phyloP scores from a whole-genome alignment of 1,284 basidiomycete species.

The Ganoderma lingzhi region DNA sequence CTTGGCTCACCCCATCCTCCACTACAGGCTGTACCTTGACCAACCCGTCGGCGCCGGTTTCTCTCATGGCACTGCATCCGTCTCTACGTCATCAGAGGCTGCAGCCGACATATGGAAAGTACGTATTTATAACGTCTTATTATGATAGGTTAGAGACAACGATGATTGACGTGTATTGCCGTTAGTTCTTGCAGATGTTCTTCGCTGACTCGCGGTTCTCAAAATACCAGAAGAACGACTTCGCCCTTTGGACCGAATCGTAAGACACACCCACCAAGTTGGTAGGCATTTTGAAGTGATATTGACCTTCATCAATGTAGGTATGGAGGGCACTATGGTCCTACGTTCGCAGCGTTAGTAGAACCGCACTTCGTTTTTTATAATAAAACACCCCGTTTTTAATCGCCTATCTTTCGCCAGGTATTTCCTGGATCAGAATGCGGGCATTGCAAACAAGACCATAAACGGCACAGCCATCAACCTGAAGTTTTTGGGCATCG shows the following conservation, averaged over 20 bases:
- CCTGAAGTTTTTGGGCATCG: constrained; percentile 67
- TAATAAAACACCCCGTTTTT: neutral
- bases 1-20: neutral
- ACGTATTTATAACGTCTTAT: constrained; percentile 1
- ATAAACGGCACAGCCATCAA: constrained; percentile 61
- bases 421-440: constrained; percentile 68
- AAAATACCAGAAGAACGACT: constrained; percentile 55
- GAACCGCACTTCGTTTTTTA: constrained; percentile 2
- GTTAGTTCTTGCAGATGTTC: constrained; percentile 70
- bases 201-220: constrained; percentile 64
- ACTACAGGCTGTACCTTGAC: constrained; percentile 56
- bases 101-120: constrained; percentile 65
- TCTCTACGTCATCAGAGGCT: constrained; percentile 60
- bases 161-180: constrained; percentile 6
- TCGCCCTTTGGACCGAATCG: constrained; percentile 73
- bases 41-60: constrained; percentile 73
- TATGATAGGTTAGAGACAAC: neutral
- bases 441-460: constrained; percentile 58
- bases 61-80: constrained; percentile 59
- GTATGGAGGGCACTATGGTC: constrained; percentile 73
- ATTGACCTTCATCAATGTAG: constrained; percentile 38
- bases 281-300: constrained; percentile 23
- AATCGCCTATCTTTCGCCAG: constrained; percentile 37
- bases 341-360: constrained; percentile 62
- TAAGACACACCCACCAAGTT: constrained; percentile 37